Evolutionary conservation across 208 protist species (phyloP).

Genomic region (Angomonas ambiguus): DNA sequence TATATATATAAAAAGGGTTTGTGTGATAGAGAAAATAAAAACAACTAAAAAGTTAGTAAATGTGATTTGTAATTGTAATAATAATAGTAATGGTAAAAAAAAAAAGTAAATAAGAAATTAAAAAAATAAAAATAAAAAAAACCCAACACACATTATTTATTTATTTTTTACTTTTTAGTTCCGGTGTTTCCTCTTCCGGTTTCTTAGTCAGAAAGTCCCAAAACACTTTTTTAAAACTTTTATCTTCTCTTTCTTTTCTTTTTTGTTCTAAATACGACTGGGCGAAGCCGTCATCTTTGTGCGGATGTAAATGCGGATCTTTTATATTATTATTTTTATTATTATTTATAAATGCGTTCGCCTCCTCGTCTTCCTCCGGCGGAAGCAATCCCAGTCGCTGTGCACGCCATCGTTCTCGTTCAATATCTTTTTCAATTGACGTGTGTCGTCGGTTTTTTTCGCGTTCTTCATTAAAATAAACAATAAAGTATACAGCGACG

Average conservation of each 20-base stretch:
- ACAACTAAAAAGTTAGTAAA: no score
- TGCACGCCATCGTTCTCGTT: constrained; percentile 72
- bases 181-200: no score
- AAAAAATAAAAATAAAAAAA: constrained; percentile 6
- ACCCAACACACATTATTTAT: constrained; percentile 11
- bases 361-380: no score
- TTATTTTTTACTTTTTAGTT: neutral
- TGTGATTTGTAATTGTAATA: neutral
- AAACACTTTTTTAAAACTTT: neutral
- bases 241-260: neutral
- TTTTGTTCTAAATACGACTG: constrained; percentile 29
- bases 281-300: constrained; percentile 61
- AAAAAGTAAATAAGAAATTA: neutral
- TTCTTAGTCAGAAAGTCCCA: no score
- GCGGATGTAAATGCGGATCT: no score
- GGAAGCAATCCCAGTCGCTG: constrained; percentile 44
- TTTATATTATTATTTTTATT: no score
- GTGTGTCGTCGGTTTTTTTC: constrained; percentile 44
- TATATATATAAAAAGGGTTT: no score
- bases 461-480: constrained; percentile 59
- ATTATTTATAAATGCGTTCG: no score
- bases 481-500: constrained; percentile 36
- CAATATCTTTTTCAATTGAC: constrained; percentile 79
- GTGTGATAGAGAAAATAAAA: no score
- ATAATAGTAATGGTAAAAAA: constrained; percentile 3